These are phyloP conservation scores for Hanseniaspora valbyensis DNA, from an alignment of 805 yeast genomes.

Conservation along the genomic window DNA sequence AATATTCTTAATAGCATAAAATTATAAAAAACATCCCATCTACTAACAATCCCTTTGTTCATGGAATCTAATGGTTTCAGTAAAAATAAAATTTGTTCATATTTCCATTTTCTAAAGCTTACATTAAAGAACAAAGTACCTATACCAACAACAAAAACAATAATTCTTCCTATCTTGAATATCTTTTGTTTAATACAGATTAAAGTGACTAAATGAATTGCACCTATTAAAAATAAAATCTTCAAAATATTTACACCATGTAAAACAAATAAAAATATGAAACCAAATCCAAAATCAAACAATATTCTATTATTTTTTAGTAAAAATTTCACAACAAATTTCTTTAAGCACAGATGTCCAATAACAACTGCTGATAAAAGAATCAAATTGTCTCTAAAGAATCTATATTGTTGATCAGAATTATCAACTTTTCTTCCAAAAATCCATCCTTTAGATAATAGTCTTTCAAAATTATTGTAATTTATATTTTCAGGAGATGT, in stretches of 20 bases:
- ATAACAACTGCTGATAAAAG: slow-evolving; percentile 45
- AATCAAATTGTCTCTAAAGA: slow-evolving; percentile 71
- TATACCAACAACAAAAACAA: slow-evolving; percentile 74
- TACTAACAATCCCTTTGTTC: slow-evolving; percentile 61
- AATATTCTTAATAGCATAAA: slow-evolving; percentile 76
- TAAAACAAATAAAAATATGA: slow-evolving; percentile 53
- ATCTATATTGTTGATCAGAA: slow-evolving; percentile 79
- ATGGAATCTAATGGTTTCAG: slow-evolving; percentile 48
- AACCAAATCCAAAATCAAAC: slow-evolving; percentile 69
- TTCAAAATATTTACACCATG: slow-evolving; percentile 66
- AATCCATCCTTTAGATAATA: slow-evolving; percentile 76
- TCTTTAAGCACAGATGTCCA: slow-evolving; percentile 46
- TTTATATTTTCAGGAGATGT: slow-evolving; percentile 66
- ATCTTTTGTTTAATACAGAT: slow-evolving; percentile 13
- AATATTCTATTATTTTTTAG: slow-evolving; percentile 33
- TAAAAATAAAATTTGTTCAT: slow-evolving; percentile 31
- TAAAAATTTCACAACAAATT: slow-evolving; percentile 17
- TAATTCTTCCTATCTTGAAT: slow-evolving; percentile 15
- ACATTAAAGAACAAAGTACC: slow-evolving; percentile 69
- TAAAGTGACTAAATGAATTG: slow-evolving; percentile 6
- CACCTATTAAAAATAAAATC: slow-evolving; percentile 18
- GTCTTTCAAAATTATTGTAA: slow-evolving; percentile 48
- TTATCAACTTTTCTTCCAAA: slow-evolving; percentile 85
- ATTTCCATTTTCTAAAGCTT: slow-evolving; percentile 42
- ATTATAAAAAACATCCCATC: slow-evolving; percentile 96